Base-by-base conservation (phyloP, 129 eudicot genomes). In the Flaveria sonorensis region DNA sequence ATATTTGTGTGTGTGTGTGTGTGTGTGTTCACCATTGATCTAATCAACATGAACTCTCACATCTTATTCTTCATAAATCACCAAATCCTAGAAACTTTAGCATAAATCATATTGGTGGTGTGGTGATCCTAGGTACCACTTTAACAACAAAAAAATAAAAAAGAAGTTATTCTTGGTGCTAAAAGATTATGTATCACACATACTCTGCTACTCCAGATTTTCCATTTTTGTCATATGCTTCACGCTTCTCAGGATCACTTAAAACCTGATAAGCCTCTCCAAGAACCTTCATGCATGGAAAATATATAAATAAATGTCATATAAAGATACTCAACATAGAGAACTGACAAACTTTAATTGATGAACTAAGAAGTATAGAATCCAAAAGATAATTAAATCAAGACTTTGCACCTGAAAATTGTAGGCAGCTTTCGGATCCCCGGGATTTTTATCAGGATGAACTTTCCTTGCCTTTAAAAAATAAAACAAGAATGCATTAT, bases 211-310 rank as follows among this genome's bases (percentile, higher is more conserved):
- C 84, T 69, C 90, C 98, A 45, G 87, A 74, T 81, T 93, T 90
- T 68, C 98, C 98, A 87, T 82, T 63, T 48, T 71, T 87, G 82
- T 93, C 91, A 85, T 93, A 93, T 50, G 91, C 88, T 81, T 87
- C 97, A 85, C 97, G 98, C 81, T 93, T 88, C 60, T 87, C 91
- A 71, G 97, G 89, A 80, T 93, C 97, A 83, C 98, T 93, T 68
- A 93, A 77, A 71, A 93, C 88, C 88, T 93, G 96, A 89, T 93
- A 93, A 74, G 98, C 97, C 85, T 93, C 97, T 78, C 92, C 97
- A 75, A 93, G 97, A 32, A 81, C 91, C 97, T 93, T 53, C 56
- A 76, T 36, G 71, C 46, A 75, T 42, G n/a, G 15, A 68, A 70
- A 67, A n/a, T 36, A 51, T 7, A 36, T 10, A 59, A 10, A 60